Evolutionary conservation across 116 monocot species (phyloP).

Genomic region (Papilionanthe hybrid): DNA sequence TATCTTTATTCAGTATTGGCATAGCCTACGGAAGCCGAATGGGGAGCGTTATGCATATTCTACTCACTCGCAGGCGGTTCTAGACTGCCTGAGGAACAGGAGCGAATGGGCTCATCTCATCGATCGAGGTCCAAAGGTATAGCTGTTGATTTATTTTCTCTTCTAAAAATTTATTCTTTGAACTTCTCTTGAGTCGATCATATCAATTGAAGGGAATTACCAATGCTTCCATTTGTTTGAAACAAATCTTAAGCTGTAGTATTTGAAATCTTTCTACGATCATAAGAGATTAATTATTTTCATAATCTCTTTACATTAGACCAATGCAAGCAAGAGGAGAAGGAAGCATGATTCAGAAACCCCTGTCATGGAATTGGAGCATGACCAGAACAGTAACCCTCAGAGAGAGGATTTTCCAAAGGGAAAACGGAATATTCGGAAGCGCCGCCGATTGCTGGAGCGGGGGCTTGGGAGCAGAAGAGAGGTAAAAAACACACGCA

Average conservation of each 20-base stretch:
- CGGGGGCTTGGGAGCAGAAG: conserved; percentile 22
- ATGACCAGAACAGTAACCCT: conserved; percentile 28
- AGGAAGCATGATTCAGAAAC: conserved; percentile 36
- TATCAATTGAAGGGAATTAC: too few species aligned
- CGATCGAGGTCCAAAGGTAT: conserved; percentile 70
- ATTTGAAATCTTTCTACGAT: not conserved
- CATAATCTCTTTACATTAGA: conserved; percentile 39
- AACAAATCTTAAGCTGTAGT: too few species aligned
- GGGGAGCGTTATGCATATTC: conserved; percentile 78
- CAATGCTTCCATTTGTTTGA: too few species aligned
- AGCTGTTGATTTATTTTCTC: not conserved
- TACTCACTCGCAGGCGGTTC: conserved; percentile 75
- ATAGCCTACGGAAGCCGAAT: conserved; percentile 71
- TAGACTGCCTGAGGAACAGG: conserved; percentile 77
- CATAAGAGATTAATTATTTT: not conserved
- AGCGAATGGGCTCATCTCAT: conserved; percentile 89
- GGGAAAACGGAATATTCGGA: conserved; percentile 62
- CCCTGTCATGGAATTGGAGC: conserved; percentile 26
- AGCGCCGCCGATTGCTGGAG: conserved; percentile 58
- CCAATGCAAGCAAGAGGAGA: conserved; percentile 60
- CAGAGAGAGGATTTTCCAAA: conserved; percentile 57
- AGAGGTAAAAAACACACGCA: conserved; percentile 27
- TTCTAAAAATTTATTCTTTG: not conserved
- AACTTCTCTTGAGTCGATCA: not conserved
- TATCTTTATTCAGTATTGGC: conserved; percentile 58